Conservation (phyloP, 768 basidiomycete genomes). For the Paxillus rubicundulus region DNA sequence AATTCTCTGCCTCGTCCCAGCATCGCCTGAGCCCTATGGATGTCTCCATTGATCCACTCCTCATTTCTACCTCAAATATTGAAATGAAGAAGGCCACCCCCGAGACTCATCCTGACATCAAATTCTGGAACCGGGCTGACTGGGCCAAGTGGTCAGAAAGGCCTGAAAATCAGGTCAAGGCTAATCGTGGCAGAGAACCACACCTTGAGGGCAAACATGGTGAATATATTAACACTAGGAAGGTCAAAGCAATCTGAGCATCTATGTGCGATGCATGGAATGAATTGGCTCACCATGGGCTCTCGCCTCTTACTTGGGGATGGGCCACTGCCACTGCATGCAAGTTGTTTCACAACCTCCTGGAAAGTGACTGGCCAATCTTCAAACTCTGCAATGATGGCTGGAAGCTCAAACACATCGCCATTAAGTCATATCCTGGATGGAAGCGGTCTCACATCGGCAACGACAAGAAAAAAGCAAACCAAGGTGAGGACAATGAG, state of each 20-base stretch:
- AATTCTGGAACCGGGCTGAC: conserved; percentile 1
- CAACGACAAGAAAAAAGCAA: background rate
- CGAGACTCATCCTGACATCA: background rate
- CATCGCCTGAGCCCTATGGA: background rate
- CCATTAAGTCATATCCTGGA: background rate
- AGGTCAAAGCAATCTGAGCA: background rate
- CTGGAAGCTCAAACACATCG: conserved; percentile 4
- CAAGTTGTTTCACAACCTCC: background rate
- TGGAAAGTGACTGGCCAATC: background rate
- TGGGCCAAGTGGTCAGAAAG: background rate
- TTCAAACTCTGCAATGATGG: conserved; percentile 4
- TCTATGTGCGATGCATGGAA: conserved; percentile 3
- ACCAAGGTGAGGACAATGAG: background rate
- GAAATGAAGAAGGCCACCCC: background rate
- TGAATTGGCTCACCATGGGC: background rate
- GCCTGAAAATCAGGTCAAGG: background rate
- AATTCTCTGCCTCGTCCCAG: background rate
- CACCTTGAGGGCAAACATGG: conserved; percentile 1
- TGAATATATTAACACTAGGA: background rate
- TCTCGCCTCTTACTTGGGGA: conserved; percentile 1
- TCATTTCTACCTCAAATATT: background rate
- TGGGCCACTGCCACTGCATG: background rate
- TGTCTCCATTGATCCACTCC: background rate
- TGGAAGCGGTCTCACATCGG: background rate
- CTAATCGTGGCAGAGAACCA: background rate